Evolutionary conservation across 2,329 filamentous ascomycete genomes (phyloP).

Genomic region (Ceratocystiopsis sp.): DNA sequence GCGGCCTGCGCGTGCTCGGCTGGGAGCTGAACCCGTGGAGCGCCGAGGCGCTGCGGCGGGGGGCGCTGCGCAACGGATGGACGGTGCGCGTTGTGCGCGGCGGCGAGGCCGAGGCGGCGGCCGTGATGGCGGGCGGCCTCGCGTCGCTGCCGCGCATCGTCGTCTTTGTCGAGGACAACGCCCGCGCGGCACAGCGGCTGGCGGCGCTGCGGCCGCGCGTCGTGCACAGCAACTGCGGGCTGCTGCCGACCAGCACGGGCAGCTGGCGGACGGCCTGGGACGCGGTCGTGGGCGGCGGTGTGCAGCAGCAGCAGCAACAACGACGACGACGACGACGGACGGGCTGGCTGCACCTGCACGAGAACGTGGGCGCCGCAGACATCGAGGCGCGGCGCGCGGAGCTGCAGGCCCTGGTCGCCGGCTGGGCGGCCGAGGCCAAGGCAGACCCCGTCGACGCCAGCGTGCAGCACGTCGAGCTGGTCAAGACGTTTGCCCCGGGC

Average conservation of each 20-base stretch:
- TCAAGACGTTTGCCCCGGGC: conserved; percentile 53
- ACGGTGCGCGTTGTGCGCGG: conserved; percentile 33
- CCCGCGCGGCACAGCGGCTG: conserved; percentile 28
- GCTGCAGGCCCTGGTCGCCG: conserved; percentile 29
- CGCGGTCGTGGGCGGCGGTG: conserved; percentile 1
- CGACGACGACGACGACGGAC: not conserved
- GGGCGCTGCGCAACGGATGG: conserved; percentile 55
- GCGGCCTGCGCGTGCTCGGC: conserved; percentile 58
- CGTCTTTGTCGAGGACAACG: conserved; percentile 55
- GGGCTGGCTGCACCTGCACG: conserved; percentile 48
- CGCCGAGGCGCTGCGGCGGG: conserved; percentile 64
- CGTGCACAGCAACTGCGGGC: conserved; percentile 45
- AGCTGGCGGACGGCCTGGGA: conserved; percentile 36
- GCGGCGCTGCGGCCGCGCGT: conserved; percentile 20
- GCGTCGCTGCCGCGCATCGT: conserved; percentile 28
- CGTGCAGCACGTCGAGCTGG: conserved; percentile 42
- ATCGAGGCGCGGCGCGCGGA: conserved; percentile 28
- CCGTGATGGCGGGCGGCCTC: conserved; percentile 14
- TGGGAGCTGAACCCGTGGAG: conserved; percentile 89
- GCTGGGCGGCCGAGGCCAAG: conserved; percentile 13
- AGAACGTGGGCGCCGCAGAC: conserved; percentile 42
- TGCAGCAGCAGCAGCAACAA: conserved; percentile 6
- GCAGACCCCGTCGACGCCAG: conserved; percentile 2
- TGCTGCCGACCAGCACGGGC: conserved; percentile 39
- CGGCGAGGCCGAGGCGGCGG: conserved; percentile 18